These are phyloP conservation scores for Candida argentea DNA, from an alignment of 805 yeast genomes.

Conservation along the genomic window DNA sequence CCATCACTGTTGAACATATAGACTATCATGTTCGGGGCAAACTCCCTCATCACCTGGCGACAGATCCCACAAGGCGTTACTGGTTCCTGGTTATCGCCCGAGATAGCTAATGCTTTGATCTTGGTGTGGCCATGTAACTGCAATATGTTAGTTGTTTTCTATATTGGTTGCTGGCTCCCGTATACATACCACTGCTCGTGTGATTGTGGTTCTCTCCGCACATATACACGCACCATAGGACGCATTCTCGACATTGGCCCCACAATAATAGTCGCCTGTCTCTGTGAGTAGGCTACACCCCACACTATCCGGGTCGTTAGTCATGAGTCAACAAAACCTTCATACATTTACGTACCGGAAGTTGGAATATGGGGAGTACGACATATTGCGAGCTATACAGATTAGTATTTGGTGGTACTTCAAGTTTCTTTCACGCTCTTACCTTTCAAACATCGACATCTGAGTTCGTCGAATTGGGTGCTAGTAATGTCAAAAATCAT, in stretches of 20 bases:
- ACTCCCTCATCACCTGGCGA: conserved; percentile 82
- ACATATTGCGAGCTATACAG: conserved; percentile 16
- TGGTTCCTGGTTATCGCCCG: conserved; percentile 47
- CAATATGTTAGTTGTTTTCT: not conserved
- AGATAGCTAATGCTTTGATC: conserved; percentile 56
- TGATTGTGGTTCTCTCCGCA: conserved; percentile 30
- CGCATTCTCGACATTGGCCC: conserved; percentile 93
- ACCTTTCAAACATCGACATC: conserved; percentile 17
- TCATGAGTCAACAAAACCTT: not conserved
- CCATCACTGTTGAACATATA: conserved; percentile 61
- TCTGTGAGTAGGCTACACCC: conserved; percentile 65
- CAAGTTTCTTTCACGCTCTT: conserved; percentile 3
- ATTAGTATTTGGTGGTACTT: conserved; percentile 9
- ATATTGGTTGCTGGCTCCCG: not conserved
- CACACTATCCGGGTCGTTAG: conserved; percentile 42
- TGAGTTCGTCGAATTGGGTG: conserved; percentile 15
- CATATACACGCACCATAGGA: conserved; percentile 56
- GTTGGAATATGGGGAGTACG: conserved; percentile 67
- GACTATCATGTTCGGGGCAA: conserved; percentile 48
- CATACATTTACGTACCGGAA: conserved; percentile 31
- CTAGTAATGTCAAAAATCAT: conserved; percentile 8
- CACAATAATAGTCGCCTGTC: conserved; percentile 41
- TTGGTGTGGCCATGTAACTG: conserved; percentile 28
- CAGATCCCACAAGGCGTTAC: conserved; percentile 93
- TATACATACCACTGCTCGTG: conserved; percentile 22